Base-by-base conservation (phyloP, 2,329 filamentous ascomycete genomes). In the Alternaria sp. region DNA sequence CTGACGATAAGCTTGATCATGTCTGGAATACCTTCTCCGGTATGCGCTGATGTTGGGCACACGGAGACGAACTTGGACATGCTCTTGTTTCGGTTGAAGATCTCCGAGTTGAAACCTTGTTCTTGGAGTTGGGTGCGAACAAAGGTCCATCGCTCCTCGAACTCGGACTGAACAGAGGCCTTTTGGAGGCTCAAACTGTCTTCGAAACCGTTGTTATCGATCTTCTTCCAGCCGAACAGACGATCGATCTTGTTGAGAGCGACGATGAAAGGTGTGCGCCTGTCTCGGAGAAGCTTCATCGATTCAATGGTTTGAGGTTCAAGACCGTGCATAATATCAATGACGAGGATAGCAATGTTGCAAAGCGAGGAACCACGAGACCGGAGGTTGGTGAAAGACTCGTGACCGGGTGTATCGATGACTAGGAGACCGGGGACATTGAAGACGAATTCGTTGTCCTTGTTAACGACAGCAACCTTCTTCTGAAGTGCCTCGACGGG, bases 171-270 rank as follows among this genome's bases (percentile, higher is more conserved):
- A 11, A 97, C 94, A 55, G 91, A 90, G 83, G 95, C 96, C 84
- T 89, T 96, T 83, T 99, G 96, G 74, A 96, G 86, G 44, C 89
- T 88, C 79, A 99, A 85, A 82, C 91, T 95, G 80, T 98, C 95
- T 76, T 93, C 90, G 88, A 99, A 98, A 63, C 96, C 96, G 79
- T 99, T 99, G 88, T 99, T 97, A 76, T 96, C 93, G 65, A 97
- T 93, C 84, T 95, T 93, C 86, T 97, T 97, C 96, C 96, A 99
- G 79, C 93, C 93, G 79, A 97, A 99, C 15, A 99, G 89, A 88
- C 96, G 93, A 88, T 99, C 96, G 72, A 99, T 98, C 86, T 99
- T 99, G 90, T 99, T 99, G 77, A 99, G 86, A 1, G 96, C 96
- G 44, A 99, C 96, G 72, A 99, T 97, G 84, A 99, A 99, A 6